phyloP scores from a whole-genome alignment of 1,284 basidiomycete species.

The Lignosus rhinocerotis region DNA sequence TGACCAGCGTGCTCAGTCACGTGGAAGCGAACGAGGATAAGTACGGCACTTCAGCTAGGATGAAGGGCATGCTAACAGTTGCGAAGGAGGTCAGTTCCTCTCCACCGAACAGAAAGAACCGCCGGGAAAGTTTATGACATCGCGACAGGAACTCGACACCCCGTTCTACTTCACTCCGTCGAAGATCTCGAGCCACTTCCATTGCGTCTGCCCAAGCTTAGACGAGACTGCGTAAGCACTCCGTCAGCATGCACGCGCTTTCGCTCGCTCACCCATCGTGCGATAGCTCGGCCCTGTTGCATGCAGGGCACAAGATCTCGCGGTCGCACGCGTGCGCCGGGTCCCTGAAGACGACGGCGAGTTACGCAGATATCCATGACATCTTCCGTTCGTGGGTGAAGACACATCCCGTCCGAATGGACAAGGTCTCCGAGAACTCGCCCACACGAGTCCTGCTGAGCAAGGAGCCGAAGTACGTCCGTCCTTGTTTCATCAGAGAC shows the following conservation, averaged over 20 bases:
- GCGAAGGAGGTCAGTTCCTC: slow-evolving; percentile 72
- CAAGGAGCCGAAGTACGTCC: slow-evolving; percentile 64
- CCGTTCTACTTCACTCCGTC: slow-evolving; percentile 94
- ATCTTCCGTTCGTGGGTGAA: slow-evolving; percentile 85
- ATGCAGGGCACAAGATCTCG: slow-evolving; percentile 84
- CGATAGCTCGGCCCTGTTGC: slow-evolving; percentile 80
- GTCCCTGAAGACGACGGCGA: slow-evolving; percentile 89
- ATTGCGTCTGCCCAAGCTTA: slow-evolving; percentile 77
- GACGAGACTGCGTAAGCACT: slow-evolving; percentile 69
- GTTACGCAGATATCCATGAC: slow-evolving; percentile 76
- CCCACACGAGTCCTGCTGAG: slow-evolving; percentile 66
- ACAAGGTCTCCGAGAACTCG: slow-evolving; percentile 73
- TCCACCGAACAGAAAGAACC: too few relatives aligned
- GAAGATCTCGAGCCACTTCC: slow-evolving; percentile 81
- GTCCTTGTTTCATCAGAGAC: not conserved
- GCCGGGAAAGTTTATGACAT: not conserved
- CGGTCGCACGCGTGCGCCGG: slow-evolving; percentile 89
- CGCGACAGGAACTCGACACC: slow-evolving; percentile 69
- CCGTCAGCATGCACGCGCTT: not conserved
- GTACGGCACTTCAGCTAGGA: slow-evolving; percentile 82
- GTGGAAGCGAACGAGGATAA: slow-evolving; percentile 59
- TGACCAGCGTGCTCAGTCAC: slow-evolving; percentile 74
- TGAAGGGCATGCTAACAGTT: slow-evolving; percentile 94
- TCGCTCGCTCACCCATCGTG: not conserved
- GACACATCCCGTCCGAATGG: slow-evolving; percentile 79